Evolutionary conservation across 225 moss, liverwort and hornwort genomes (phyloP), one percentile per base, ranked within the genome.

Genomic region (Thuidium tamariscinum): DNA sequence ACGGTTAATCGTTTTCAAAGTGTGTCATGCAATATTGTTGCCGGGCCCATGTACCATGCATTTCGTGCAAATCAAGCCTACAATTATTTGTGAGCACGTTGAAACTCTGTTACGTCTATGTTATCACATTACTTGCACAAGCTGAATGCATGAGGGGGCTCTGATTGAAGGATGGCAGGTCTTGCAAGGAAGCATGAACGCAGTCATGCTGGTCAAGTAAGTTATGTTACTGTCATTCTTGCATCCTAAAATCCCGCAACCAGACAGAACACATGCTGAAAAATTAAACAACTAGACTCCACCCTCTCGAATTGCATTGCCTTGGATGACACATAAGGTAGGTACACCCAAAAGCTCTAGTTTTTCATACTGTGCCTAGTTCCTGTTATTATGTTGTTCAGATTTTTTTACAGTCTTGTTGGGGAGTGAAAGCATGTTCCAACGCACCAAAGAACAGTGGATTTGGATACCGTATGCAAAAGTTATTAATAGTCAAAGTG

Each of bases 151-250:
- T 44, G 44, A 44, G 42, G 77, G 9, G n/a, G 66, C 55, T 48
- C 36, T 67, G 82, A 73, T 88, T 27, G 44, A 32, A 34, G 32
- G 49, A 73, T 49, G 49, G 49, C 74, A 74, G 74, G 56, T 84
- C 83, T 91, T 42, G 86, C 76, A 86, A 23, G 70, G 81, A 86
- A 86, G 89, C 59, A 36, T 70, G 80, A 74, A 21, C 83, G 48
- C 56, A 56, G 56, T n/a, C n/a, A n/a, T n/a, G n/a, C 15, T 66
- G 32, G 22, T 74, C 54, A 29, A 46, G 63, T 61, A n/a, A n/a
- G n/a, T n/a, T n/a, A n/a, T n/a, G n/a, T n/a, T n/a, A 39, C 76
- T 42, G 42, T 75, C 44, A 12, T 52, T 39, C 55, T 34, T 87
- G 87, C 26, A 7, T 56, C 41, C 41, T 25, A 37, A 65, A 86